Base-by-base conservation (phyloP, 768 basidiomycete genomes). In the Naganishia kalamii region DNA sequence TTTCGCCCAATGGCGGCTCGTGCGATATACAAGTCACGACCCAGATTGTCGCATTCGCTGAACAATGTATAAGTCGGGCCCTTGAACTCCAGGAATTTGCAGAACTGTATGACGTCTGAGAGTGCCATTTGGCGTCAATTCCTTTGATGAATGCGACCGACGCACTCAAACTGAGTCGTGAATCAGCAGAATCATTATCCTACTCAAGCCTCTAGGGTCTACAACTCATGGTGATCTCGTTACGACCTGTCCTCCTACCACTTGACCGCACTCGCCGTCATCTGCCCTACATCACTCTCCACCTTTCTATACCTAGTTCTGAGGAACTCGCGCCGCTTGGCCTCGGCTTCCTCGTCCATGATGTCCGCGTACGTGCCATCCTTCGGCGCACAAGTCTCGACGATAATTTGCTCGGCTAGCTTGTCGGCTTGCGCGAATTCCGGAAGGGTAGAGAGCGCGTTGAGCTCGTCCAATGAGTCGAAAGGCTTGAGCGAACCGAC, bases 241-340 rank as follows among this genome's bases (percentile, higher is more conserved):
- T 27, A 7, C 47, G n/a, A 7, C 47, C 47, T 27, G 51, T 5
- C 43, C 27, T 10, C 46, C 48, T 66, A 68, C 67, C 67, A 68
- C 68, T 87, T 86, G 4, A 89, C 88, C 7, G 85, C 84, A 35
- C 43, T 47, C 7, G 85, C 84, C 21, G 65, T 61, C 43, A 88
- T 77, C 23, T 89, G 90, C 41, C 87, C 79, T 23, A 90, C 85
- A 70, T 92, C 89, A 78, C 86, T 89, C 78, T 89, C 89, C 1
- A 96, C 90, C 29, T 88, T 88, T 65, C 85, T 83, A 75, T 92
- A 94, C 73, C 84, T 80, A 2, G 92, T 94, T 75, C 90, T 82
- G 72, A 94, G 85, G 33, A 84, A 75, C 57, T 76, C 74, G 72
- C 79, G 77, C 48, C 84, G 77, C 65, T 79, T 76, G 32, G 66